Evolutionary conservation across 176 grass and related monocot species (phyloP).

Genomic region (Hyparrhenia diplandra): DNA sequence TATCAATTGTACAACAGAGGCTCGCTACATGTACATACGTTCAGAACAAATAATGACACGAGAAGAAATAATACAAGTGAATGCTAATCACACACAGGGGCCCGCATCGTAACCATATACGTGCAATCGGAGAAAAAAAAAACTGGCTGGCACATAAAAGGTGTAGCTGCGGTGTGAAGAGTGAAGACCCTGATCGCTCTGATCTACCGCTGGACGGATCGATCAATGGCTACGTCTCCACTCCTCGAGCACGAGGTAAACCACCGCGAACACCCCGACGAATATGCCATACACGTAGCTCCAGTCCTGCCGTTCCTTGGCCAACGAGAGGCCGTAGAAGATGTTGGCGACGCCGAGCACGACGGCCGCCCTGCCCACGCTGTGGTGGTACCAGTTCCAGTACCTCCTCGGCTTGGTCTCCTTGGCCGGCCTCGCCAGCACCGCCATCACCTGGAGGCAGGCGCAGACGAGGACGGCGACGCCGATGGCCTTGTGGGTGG

Average conservation of each 20-base stretch:
- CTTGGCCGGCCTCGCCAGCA: conserved; percentile 26
- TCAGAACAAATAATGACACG: too few species aligned
- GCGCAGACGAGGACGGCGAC: conserved; percentile 21
- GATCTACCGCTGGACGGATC: background rate
- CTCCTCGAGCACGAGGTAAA: conserved; percentile 36
- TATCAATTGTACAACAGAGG: too few species aligned
- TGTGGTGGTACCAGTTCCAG: conserved; percentile 52
- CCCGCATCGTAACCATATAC: too few species aligned
- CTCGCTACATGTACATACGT: too few species aligned
- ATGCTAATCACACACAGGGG: too few species aligned
- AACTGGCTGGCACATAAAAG: too few species aligned
- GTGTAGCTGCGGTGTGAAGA: background rate
- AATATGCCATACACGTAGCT: conserved; percentile 26
- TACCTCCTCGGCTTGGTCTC: conserved; percentile 28
- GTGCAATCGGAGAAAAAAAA: too few species aligned
- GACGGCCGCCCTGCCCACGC: conserved; percentile 23
- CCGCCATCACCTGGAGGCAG: conserved; percentile 20
- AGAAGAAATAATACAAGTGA: too few species aligned
- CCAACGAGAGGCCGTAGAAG: conserved; percentile 30
- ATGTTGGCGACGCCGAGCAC: conserved; percentile 34
- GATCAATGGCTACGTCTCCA: conserved; percentile 28
- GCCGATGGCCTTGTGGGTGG: conserved; percentile 23
- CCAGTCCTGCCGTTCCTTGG: conserved; percentile 29
- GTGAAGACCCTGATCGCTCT: background rate
- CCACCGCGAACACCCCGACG: conserved; percentile 7